Percentiles rank a stretch among this genome's conserved stretches.
Conservation (phyloP, 2,329 filamentous ascomycete genomes). For the Aureobasidium sp. region DNA sequence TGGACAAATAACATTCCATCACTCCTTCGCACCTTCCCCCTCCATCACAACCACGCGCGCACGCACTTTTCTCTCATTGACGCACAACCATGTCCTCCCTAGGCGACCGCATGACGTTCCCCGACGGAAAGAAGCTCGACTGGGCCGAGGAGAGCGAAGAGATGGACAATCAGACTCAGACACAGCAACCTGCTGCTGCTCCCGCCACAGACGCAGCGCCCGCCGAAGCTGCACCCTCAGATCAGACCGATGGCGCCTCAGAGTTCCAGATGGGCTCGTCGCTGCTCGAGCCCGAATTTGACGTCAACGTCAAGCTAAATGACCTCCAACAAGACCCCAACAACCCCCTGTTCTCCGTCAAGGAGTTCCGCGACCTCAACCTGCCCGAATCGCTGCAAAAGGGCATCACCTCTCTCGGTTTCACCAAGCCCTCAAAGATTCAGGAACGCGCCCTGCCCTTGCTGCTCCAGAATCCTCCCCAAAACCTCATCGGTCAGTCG, state of each 20-base stretch:
- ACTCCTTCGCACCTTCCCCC: neutral
- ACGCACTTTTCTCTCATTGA: neutral
- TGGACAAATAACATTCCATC: neutral
- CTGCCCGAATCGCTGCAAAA: slow-evolving; percentile 70
- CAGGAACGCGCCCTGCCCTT: slow-evolving; percentile 91
- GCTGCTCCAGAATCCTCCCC: slow-evolving; percentile 76
- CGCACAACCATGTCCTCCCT: slow-evolving; percentile 19
- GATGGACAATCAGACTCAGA: slow-evolving; percentile 15
- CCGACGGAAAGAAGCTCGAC: slow-evolving; percentile 21
- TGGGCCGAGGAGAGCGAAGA: slow-evolving; percentile 29
- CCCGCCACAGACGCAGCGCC: neutral
- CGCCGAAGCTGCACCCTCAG: neutral
- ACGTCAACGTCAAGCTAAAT: slow-evolving; percentile 87
- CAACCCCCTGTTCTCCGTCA: slow-evolving; percentile 79
- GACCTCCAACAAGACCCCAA: slow-evolving; percentile 81
- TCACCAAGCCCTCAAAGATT: slow-evolving; percentile 94
- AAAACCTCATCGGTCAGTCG: slow-evolving; percentile 96
- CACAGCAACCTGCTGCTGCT: neutral
- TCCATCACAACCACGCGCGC: neutral
- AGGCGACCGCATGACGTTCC: slow-evolving; percentile 25
- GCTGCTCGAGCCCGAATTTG: slow-evolving; percentile 65
- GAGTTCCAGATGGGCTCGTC: slow-evolving; percentile 34
- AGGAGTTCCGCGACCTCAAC: slow-evolving; percentile 76
- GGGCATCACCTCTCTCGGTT: slow-evolving; percentile 74
- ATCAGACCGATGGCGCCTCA: slow-evolving; percentile 39